A percentile compares a stretch with the other conserved stretches of the same genome.
These are phyloP conservation scores for Leucosporidium creatinivorum DNA, from an alignment of 768 basidiomycete species.

Conservation along the genomic window DNA sequence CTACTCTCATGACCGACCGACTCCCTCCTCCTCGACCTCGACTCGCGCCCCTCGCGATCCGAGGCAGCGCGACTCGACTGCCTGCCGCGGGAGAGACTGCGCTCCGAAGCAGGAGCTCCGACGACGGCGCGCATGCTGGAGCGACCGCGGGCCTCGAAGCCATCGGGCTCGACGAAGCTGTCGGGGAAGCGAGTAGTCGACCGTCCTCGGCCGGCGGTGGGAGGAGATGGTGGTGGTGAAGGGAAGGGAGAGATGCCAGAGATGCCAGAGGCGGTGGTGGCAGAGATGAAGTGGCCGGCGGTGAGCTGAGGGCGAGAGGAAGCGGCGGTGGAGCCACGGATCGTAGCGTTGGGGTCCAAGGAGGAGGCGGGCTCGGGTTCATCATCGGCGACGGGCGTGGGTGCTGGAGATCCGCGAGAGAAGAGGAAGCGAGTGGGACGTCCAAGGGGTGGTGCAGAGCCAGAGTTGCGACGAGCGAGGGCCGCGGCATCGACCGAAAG, in stretches of 20 bases:
- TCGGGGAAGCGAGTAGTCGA: slow-evolving; percentile 6
- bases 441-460: no score
- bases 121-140: slow-evolving; percentile 1
- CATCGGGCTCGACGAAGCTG: neutral
- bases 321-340: no score
- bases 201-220: slow-evolving; percentile 16
- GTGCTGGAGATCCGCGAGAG: no score
- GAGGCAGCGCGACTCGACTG: neutral
- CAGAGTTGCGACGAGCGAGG: no score
- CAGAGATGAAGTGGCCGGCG: slow-evolving; percentile 24
- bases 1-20: no score
- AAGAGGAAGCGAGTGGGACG: no score
- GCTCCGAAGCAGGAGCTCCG: neutral
- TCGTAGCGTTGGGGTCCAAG: no score
- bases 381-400: no score
- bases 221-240: slow-evolving; percentile 21
- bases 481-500: no score
- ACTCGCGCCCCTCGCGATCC: slow-evolving; percentile 3
- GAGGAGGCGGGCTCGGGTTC: no score
- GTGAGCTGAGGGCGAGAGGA: neutral
- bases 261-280: slow-evolving; percentile 12
- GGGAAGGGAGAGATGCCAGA: slow-evolving; percentile 20
- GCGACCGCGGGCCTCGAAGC: slow-evolving; percentile 1
- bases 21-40: no score
- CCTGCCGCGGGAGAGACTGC: neutral